These are phyloP conservation scores for Trichomonas gallinae DNA, from an alignment of 208 protist genomes.

Conservation along the genomic window DNA sequence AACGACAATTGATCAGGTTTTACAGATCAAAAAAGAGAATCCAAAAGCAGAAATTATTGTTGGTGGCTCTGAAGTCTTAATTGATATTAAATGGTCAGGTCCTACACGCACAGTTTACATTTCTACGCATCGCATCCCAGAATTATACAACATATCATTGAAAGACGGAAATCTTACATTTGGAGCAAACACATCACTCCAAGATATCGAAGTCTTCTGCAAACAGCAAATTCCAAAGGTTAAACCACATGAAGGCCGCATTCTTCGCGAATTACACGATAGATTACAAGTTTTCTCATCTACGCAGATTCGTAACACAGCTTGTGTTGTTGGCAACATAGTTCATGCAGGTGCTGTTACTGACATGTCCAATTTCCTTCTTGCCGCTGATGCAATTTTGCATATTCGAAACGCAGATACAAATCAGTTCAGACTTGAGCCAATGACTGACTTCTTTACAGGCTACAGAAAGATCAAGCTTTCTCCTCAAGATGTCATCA, in stretches of 20 bases:
- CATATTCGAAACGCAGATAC: neutral
- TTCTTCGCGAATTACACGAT: conserved; percentile 35
- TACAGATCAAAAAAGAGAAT: neutral
- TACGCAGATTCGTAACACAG: conserved; percentile 56
- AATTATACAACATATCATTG: neutral
- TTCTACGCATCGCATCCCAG: neutral
- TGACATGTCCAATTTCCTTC: neutral
- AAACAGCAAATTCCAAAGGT: neutral
- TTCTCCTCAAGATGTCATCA: conserved; percentile 46
- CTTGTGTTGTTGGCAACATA: conserved; percentile 59
- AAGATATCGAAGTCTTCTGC: neutral
- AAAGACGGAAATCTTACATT: neutral
- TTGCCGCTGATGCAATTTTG: neutral
- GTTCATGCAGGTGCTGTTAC: conserved; percentile 33
- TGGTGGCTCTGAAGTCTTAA: neutral
- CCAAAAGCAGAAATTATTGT: neutral
- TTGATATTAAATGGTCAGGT: neutral
- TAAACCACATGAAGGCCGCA: neutral
- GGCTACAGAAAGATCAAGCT: conserved; percentile 50
- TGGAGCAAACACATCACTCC: neutral
- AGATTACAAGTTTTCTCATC: neutral
- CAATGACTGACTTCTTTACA: conserved; percentile 33
- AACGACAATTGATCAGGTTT: neutral
- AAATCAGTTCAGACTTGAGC: neutral
- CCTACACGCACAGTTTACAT: neutral